phyloP scores from a whole-genome alignment of 148 eudicot species.

The Tetragonia tetragonoides region DNA sequence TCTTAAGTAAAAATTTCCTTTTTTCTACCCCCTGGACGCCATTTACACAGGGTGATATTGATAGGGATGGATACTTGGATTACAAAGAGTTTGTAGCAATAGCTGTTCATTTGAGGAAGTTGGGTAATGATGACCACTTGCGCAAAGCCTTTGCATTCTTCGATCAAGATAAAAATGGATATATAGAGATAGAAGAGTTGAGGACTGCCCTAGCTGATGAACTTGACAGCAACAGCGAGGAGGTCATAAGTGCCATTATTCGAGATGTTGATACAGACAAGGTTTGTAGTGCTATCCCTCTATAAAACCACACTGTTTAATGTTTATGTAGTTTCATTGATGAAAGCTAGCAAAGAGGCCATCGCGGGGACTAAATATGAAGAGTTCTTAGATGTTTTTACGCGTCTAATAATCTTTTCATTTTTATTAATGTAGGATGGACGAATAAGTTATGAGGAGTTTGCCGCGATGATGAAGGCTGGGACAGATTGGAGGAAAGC shows the following conservation, averaged over 20 bases:
- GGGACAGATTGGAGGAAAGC: constrained; percentile 93
- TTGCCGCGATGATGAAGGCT: constrained; percentile 79
- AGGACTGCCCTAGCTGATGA: constrained; percentile 63
- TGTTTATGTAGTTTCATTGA: too few relatives aligned
- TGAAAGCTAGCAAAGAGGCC: too few relatives aligned
- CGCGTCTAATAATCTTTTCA: not conserved
- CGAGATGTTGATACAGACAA: constrained; percentile 90
- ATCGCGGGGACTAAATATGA: too few relatives aligned
- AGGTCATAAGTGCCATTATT: constrained; percentile 68
- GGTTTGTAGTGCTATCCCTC: constrained; percentile 38
- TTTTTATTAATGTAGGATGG: constrained; percentile 53
- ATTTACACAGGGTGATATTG: constrained; percentile 60
- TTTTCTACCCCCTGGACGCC: not conserved
- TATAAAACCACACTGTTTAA: too few relatives aligned
- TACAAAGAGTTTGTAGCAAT: constrained; percentile 73
- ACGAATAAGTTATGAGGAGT: constrained; percentile 73
- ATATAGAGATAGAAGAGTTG: constrained; percentile 74
- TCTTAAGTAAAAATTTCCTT: not conserved
- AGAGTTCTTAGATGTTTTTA: not conserved
- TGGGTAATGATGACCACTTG: constrained; percentile 78
- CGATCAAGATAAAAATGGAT: constrained; percentile 61
- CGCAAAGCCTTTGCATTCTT: constrained; percentile 68
- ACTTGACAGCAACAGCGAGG: constrained; percentile 57
- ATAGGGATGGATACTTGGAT: constrained; percentile 69
- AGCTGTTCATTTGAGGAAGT: constrained; percentile 62